Conservation (phyloP, 768 basidiomycete species). For the Amanita fuliginea region DNA sequence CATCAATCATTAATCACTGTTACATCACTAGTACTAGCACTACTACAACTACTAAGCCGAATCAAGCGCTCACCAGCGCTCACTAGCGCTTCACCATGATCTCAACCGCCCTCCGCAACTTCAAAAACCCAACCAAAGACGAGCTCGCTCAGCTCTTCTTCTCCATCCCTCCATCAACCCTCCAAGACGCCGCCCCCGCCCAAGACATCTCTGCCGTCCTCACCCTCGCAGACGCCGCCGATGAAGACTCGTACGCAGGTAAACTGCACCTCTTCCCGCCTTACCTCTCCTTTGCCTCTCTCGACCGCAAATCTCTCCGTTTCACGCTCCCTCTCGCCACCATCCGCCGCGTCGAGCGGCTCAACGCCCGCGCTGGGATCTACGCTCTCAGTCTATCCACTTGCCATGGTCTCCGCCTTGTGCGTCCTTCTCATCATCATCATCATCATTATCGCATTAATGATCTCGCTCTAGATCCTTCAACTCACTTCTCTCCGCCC, state of each 20-base stretch:
- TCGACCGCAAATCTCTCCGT: slow-evolving; percentile 86
- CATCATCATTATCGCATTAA: neutral
- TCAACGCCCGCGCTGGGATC: slow-evolving; percentile 89
- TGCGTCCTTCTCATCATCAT: slow-evolving; percentile 24
- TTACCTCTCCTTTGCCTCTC: slow-evolving; percentile 80
- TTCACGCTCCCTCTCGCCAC: slow-evolving; percentile 90
- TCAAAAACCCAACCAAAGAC: slow-evolving; percentile 89
- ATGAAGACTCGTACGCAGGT: slow-evolving; percentile 91
- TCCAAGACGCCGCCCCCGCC: slow-evolving; percentile 32
- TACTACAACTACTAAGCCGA: too few species aligned
- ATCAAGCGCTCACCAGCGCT: too few species aligned
- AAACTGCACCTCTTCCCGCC: slow-evolving; percentile 83
- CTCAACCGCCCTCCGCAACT: slow-evolving; percentile 79
- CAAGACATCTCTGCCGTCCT: slow-evolving; percentile 85
- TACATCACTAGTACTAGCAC: too few species aligned
- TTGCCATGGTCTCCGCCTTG: slow-evolving; percentile 93
- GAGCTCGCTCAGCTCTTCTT: slow-evolving; percentile 80
- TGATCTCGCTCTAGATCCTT: slow-evolving; percentile 43
- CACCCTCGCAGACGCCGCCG: slow-evolving; percentile 69
- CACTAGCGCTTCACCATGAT: too few species aligned
- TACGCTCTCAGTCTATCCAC: slow-evolving; percentile 92
- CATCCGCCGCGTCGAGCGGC: slow-evolving; percentile 84
- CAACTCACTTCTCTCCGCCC: slow-evolving; percentile 91
- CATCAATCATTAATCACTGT: too few species aligned
- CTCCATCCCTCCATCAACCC: slow-evolving; percentile 50